Conservation (phyloP, 768 basidiomycete species). For the Thelephora aurantiotincta region DNA sequence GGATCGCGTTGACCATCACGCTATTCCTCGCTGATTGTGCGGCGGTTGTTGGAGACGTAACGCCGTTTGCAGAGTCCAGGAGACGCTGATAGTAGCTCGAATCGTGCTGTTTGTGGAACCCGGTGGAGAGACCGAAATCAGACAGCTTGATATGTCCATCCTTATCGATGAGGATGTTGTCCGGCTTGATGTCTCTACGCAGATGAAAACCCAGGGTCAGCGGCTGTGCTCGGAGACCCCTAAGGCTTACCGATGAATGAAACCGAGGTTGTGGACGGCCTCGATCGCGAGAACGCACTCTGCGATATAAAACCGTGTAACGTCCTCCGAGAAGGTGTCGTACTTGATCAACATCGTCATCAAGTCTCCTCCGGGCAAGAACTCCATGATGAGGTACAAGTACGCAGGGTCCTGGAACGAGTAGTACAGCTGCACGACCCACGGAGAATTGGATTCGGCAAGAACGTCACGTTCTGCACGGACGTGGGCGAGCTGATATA, state of each 20-base stretch:
- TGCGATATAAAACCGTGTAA: constrained; percentile 97
- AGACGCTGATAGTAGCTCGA: constrained; percentile 88
- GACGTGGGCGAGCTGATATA: constrained; percentile 93
- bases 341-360: constrained; percentile 99
- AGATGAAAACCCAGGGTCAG: constrained; percentile 7
- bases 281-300: constrained; percentile 96
- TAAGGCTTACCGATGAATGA: constrained; percentile 87
- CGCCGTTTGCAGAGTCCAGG: constrained; percentile 49
- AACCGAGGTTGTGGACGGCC: constrained; percentile 92
- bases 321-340: constrained; percentile 97
- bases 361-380: constrained; percentile 92
- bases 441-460: constrained; percentile 87
- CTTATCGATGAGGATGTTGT: constrained; percentile 97
- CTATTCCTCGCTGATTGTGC: constrained; percentile 68
- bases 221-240: no score
- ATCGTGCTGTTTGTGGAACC: constrained; percentile 97
- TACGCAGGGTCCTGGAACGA: constrained; percentile 94
- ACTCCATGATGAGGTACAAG: constrained; percentile 98
- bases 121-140: constrained; percentile 98
- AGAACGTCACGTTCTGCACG: constrained; percentile 95
- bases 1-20: constrained; percentile 95
- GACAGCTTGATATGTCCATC: constrained; percentile 96
- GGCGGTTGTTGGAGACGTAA: constrained; percentile 25
- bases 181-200: constrained; percentile 90
- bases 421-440: constrained; percentile 96